Conservation (phyloP, 768 basidiomycete species). For the Hericium coralloides region DNA sequence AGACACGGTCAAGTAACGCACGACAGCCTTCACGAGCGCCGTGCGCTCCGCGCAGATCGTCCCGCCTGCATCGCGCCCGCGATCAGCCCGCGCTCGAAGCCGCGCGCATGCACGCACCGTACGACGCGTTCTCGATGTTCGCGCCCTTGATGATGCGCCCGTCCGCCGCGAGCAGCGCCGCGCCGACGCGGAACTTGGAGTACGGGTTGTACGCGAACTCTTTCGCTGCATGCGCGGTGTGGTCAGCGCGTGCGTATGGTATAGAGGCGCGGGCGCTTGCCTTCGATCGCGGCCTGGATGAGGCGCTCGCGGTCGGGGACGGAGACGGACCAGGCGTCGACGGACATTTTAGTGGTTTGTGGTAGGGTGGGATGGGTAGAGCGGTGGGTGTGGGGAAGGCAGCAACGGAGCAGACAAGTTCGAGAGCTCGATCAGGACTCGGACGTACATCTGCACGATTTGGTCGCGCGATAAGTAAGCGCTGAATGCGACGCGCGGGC, state of each 20-base stretch:
- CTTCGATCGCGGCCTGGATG: conserved; percentile 52
- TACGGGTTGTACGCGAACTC: conserved; percentile 73
- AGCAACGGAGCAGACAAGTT: too few species aligned
- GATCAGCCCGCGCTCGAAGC: not conserved
- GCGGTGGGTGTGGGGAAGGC: too few species aligned
- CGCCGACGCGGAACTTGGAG: conserved; percentile 90
- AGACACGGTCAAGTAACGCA: conserved; percentile 31
- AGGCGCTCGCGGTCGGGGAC: conserved; percentile 37
- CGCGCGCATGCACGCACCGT: conserved; percentile 41
- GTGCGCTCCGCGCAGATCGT: conserved; percentile 94
- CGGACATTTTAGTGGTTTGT: too few species aligned
- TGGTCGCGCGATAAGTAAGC: too few species aligned
- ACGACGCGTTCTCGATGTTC: conserved; percentile 92
- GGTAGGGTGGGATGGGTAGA: too few species aligned
- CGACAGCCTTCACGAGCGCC: conserved; percentile 89
- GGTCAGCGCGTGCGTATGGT: not conserved
- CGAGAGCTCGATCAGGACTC: too few species aligned
- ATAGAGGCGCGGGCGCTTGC: conserved; percentile 14
- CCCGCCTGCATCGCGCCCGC: conserved; percentile 42
- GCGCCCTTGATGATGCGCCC: conserved; percentile 75
- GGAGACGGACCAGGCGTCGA: conserved; percentile 22
- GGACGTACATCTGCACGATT: too few species aligned
- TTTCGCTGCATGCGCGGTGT: conserved; percentile 38
- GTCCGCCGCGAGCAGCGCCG: conserved; percentile 63
- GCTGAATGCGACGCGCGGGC: too few species aligned